Evolutionary conservation across 768 basidiomycete genomes (phyloP), one percentile per base, ranked within the genome.

Genomic region (Trametes cingulata): DNA sequence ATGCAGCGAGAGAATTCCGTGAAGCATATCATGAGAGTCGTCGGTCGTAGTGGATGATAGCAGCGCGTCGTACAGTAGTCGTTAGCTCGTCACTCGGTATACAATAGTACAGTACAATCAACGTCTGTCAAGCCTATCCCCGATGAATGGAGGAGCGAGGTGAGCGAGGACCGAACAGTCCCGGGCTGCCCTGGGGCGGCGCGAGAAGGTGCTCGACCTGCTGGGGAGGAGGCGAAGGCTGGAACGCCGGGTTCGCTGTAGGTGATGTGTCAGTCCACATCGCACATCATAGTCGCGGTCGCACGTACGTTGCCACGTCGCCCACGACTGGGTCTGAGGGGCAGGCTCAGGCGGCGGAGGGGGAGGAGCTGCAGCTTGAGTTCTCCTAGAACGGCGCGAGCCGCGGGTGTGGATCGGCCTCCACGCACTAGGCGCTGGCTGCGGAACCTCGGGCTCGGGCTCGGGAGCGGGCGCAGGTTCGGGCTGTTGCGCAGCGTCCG

Each of bases 101-200:
- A 46, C n/a, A 37, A n/a, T 19, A 25, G n/a, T 42, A 60, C 52
- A 53, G 22, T n/a, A 24, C 19, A 47, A 37, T 36, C 36, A 29
- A 10, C 25, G 8, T n/a, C 46, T 7, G 29, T 22, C 42, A 54
- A 45, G 27, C 10, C 19, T n/a, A 27, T 35, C 40, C 20, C 17
- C 51, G 45, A 33, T 36, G 56, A 14, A 63, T 27, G 22, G 77
- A 78, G 51, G 73, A 73, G 52, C 79, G 75, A 12, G 85, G 87
- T n/a, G 88, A 85, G 40, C 87, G 79, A 41, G 91, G 90, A 33
- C 91, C 91, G 68, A 93, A 93, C 61, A 93, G 73, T 29, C 90
- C 90, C 42, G 85, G 86, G 57, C 81, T 85, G 39, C 75, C 73
- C 48, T 74, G 76, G 12, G 80, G 81, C 27, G 88, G 86, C 22